Base-by-base conservation (phyloP, 257 asterid genomes). In the Ballota nigra region DNA sequence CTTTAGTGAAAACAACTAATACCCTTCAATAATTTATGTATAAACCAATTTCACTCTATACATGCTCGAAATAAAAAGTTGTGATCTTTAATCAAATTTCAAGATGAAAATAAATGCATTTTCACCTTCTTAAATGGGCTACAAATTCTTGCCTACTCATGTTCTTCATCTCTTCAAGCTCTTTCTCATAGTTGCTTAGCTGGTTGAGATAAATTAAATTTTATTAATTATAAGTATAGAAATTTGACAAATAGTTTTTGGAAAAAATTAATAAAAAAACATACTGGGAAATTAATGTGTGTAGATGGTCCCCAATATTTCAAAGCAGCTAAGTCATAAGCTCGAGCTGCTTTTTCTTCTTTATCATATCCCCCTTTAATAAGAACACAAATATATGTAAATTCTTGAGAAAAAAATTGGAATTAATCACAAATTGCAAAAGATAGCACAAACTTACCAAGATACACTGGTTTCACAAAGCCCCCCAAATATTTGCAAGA, bases 241-340 rank as follows among this genome's bases (percentile, higher is more conserved):
- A 16, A 13, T 1, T 4, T 28, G 15, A 34, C 11, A 72, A 64
- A 49, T 60, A 51, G 28, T 9, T 16, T 3, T 16, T 15, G 24
- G 2, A 29, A 24, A 36, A 38, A 22, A n/a, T n/a, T n/a, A n/a
- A n/a, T n/a, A n/a, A n/a, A 0, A 1, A 4, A 53, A 70, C 83
- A 77, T 71, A 92, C 97, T 11, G 98, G 82, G 71, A 86, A 92
- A 78, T 92, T 92, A n/a, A 83, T 83, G 56, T 89, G 96, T 77
- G 96, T 88, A 5, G 90, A 77, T 11, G 95, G 86, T 73, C 98
- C 98, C 98, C 98, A 92, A 62, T 92, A 92, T 59, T 92, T 92
- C 76, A 92, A 76, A 43, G 97, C 97, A 69, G 97, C 97, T 73
- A 92, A 81, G 85, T 89, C 96, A 79, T 92, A 92, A 66, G 98